These are phyloP conservation scores for Fusarium algeriense DNA, from an alignment of 2,329 filamentous ascomycete genomes.

Conservation along the genomic window DNA sequence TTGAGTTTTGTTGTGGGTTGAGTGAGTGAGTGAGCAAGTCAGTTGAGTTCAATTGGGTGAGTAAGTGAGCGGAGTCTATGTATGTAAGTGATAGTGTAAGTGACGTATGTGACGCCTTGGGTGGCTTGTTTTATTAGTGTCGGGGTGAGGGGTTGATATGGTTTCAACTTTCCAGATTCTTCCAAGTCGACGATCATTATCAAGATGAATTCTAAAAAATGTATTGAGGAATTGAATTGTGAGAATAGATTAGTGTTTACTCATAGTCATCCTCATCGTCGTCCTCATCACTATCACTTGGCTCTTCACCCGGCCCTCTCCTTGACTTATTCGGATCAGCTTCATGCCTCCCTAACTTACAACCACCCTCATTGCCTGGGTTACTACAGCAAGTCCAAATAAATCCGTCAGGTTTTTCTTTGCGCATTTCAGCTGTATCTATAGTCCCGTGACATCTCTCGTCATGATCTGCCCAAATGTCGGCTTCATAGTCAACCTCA, in stretches of 20 bases:
- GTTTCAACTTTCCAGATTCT: background rate
- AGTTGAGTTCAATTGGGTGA: background rate
- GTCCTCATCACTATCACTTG: background rate
- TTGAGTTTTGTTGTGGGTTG: background rate
- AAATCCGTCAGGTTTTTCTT: conserved; percentile 37
- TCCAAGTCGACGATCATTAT: background rate
- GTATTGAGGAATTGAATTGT: background rate
- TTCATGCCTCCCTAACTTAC: conserved; percentile 27
- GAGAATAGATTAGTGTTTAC: background rate
- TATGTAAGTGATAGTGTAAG: background rate
- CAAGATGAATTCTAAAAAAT: background rate
- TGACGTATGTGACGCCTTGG: background rate
- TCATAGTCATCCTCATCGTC: background rate
- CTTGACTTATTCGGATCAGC: conserved; percentile 22
- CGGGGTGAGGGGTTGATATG: background rate
- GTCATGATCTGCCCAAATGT: conserved; percentile 31
- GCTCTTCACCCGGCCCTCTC: background rate
- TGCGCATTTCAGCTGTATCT: conserved; percentile 26
- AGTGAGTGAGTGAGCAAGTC: background rate
- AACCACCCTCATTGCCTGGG: conserved; percentile 16
- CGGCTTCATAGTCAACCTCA: conserved; percentile 20
- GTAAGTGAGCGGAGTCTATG: background rate
- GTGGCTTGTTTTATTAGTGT: background rate
- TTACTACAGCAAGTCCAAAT: conserved; percentile 41
- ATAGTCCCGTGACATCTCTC: conserved; percentile 19